Percentiles rank a stretch among this genome's conserved stretches.
Evolutionary conservation across 495 filamentous ascomycete species (phyloP).

Genomic region (Durotheca rogersii): DNA sequence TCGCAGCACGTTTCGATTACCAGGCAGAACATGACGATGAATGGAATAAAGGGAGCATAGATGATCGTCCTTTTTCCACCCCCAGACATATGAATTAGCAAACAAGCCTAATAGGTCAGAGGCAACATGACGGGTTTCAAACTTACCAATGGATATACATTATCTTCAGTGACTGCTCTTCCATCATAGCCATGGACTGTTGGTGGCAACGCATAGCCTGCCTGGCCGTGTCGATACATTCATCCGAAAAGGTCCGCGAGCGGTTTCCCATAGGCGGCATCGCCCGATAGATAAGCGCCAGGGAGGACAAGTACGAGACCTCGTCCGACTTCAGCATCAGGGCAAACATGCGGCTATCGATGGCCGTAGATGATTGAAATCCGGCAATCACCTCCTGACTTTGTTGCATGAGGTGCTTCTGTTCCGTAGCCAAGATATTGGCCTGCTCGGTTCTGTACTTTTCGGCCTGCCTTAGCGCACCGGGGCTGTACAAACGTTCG

Average conservation of each 20-base stretch:
- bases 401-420: constrained; percentile 24
- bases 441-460: constrained; percentile 46
- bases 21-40: constrained; percentile 71
- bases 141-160: constrained; percentile 65
- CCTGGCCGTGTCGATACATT: constrained; percentile 62
- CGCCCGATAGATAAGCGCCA: constrained; percentile 64
- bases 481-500: constrained; percentile 61
- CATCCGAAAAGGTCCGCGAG: constrained; percentile 52
- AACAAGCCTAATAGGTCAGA: neutral
- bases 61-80: constrained; percentile 58
- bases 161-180: constrained; percentile 46
- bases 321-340: constrained; percentile 57
- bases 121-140: neutral
- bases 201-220: constrained; percentile 56
- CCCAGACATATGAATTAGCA: constrained; percentile 2
- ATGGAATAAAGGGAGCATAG: constrained; percentile 65
- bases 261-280: constrained; percentile 49
- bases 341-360: constrained; percentile 41
- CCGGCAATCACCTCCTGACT: constrained; percentile 27
- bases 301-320: constrained; percentile 53
- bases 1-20: constrained; percentile 54
- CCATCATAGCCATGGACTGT: constrained; percentile 52
- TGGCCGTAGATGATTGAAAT: constrained; percentile 15
- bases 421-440: constrained; percentile 26
- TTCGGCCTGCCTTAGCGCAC: constrained; percentile 52